phyloP scores from a whole-genome alignment of 140 eudicot genomes.

The Stevia rebaudiana region DNA sequence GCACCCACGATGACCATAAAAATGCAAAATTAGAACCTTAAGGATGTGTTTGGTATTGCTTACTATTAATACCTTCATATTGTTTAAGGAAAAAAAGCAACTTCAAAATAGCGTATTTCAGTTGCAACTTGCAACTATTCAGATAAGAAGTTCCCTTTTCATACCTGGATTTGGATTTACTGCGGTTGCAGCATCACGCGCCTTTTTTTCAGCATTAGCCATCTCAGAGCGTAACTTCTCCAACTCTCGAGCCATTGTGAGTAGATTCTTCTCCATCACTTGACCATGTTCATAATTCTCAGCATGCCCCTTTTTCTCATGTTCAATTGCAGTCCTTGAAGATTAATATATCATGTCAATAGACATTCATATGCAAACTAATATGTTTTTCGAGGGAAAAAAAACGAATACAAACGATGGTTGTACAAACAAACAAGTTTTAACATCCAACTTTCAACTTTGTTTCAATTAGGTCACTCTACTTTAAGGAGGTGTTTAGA shows the following conservation, averaged over 20 bases:
- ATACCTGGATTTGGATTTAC: conserved; percentile 72
- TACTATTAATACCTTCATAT: too few species aligned
- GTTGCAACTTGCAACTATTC: too few species aligned
- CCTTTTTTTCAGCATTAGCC: conserved; percentile 87
- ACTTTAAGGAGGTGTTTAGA: too few species aligned
- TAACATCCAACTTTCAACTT: too few species aligned
- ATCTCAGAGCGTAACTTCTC: conserved; percentile 92
- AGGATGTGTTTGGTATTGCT: too few species aligned
- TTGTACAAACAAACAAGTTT: too few species aligned
- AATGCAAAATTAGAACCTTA: too few species aligned
- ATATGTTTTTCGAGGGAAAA: background rate
- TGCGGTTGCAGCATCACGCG: conserved; percentile 62
- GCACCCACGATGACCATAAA: too few species aligned
- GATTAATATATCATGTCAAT: background rate
- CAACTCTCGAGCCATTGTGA: conserved; percentile 85
- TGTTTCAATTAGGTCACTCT: too few species aligned
- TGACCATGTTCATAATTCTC: conserved; percentile 92
- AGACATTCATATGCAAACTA: conserved; percentile 4
- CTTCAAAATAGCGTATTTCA: too few species aligned
- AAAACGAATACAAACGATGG: too few species aligned
- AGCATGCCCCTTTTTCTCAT: conserved; percentile 83
- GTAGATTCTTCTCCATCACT: conserved; percentile 76
- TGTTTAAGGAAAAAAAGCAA: too few species aligned
- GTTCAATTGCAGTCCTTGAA: conserved; percentile 84
- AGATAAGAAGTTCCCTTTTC: background rate